Evolutionary conservation across 257 asterid species (phyloP).

Genomic region (Solanum chiquidenum): DNA sequence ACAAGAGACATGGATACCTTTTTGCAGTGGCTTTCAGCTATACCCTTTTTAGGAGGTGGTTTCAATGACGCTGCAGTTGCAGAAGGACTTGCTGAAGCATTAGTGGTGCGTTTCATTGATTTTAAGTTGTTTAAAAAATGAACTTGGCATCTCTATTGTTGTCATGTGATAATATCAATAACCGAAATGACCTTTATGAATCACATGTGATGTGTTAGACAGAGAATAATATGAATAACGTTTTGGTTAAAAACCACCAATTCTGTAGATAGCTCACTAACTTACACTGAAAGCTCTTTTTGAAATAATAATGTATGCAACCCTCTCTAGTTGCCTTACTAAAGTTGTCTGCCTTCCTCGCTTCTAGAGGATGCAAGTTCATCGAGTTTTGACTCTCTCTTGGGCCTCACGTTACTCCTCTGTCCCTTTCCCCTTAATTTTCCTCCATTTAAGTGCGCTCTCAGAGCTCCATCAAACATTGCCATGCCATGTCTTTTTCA

Average conservation of each 20-base stretch:
- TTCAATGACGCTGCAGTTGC: constrained; percentile 88
- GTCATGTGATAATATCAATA: not conserved
- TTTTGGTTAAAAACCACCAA: not conserved
- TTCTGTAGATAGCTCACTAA: not conserved
- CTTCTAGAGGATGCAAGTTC: not conserved
- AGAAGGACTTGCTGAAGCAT: constrained; percentile 96
- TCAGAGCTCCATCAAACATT: not conserved
- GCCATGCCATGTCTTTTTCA: not conserved
- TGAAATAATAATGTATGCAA: not conserved
- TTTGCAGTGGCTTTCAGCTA: constrained; percentile 85
- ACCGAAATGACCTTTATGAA: not conserved
- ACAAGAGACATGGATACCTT: constrained; percentile 72
- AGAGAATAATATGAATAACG: not conserved
- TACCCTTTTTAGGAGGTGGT: constrained; percentile 89
- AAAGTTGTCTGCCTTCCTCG: not conserved
- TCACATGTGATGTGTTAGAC: not conserved
- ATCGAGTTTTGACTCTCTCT: not conserved
- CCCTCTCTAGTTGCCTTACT: not conserved
- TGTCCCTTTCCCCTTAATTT: not conserved
- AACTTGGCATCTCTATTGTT: not conserved
- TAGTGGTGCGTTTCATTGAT: constrained; percentile 45
- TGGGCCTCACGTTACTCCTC: not conserved
- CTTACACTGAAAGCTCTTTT: not conserved
- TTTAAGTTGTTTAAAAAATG: not conserved
- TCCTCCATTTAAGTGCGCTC: not conserved